These are phyloP conservation scores for Chaetoscypha palmicola DNA, from an alignment of 2,329 filamentous ascomycete species.

Conservation along the genomic window DNA sequence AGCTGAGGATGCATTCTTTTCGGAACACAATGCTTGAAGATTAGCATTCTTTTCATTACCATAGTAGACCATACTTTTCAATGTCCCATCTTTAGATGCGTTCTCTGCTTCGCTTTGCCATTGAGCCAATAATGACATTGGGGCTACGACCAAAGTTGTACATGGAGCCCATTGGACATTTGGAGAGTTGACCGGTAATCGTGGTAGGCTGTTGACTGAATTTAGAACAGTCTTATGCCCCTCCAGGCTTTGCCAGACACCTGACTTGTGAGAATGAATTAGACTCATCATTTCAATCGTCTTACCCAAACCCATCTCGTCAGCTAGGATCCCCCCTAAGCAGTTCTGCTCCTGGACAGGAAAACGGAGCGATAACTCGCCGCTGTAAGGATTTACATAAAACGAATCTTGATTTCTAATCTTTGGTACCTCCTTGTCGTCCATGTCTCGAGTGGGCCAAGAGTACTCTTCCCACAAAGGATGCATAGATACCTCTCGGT, in stretches of 20 bases:
- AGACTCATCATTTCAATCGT: conserved; percentile 98
- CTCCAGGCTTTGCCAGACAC: conserved; percentile 39
- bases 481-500: conserved; percentile 78
- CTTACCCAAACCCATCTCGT: conserved; percentile 97
- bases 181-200: conserved; percentile 50
- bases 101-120: conserved; percentile 96
- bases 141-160: conserved; percentile 91
- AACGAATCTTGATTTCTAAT: conserved; percentile 66
- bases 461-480: conserved; percentile 93
- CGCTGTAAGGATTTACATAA: conserved; percentile 96
- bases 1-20: conserved; percentile 64
- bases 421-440: conserved; percentile 65
- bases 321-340: conserved; percentile 83
- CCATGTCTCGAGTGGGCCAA: conserved; percentile 82
- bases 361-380: conserved; percentile 85
- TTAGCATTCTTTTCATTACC: conserved; percentile 77
- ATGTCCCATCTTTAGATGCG: conserved; percentile 73
- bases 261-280: conserved; percentile 73
- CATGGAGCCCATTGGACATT: conserved; percentile 65
- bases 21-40: conserved; percentile 70
- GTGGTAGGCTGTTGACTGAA: conserved; percentile 54
- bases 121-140: conserved; percentile 92
- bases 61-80: conserved; percentile 87
- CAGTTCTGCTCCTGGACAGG: conserved; percentile 93
- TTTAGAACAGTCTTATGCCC: conserved; percentile 14